Conservation (phyloP, 2,329 filamentous ascomycete genomes). For the Purpureocillium lavendulum region DNA sequence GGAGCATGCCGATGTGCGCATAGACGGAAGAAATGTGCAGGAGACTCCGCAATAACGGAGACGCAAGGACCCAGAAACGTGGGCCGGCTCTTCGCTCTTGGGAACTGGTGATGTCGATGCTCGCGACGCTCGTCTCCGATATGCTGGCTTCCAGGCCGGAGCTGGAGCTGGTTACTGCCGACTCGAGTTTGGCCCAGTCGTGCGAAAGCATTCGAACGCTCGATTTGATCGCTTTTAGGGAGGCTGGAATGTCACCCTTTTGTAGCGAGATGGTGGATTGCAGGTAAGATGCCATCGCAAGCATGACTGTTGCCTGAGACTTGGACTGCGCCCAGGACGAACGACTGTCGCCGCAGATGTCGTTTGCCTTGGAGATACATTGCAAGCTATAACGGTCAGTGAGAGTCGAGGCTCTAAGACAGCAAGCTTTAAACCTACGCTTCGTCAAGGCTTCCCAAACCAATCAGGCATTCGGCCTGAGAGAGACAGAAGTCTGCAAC, state of each 20-base stretch:
- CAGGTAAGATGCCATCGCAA: slow-evolving; percentile 36
- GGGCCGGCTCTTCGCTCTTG: slow-evolving; percentile 31
- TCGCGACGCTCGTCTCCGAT: slow-evolving; percentile 18
- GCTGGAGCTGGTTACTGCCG: slow-evolving; percentile 9
- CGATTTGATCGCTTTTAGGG: slow-evolving; percentile 48
- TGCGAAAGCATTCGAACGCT: slow-evolving; percentile 47
- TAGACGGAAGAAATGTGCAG: slow-evolving; percentile 70
- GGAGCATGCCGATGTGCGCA: slow-evolving; percentile 75
- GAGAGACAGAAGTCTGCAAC: slow-evolving; percentile 55
- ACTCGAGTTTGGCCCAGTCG: slow-evolving; percentile 46
- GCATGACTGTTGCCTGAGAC: slow-evolving; percentile 20
- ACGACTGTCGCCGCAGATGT: slow-evolving; percentile 20
- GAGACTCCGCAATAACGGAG: slow-evolving; percentile 63
- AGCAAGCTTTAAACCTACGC: slow-evolving; percentile 29
- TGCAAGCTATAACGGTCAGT: slow-evolving; percentile 12
- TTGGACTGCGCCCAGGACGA: slow-evolving; percentile 25
- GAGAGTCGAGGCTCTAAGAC: background rate
- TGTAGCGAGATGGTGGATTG: slow-evolving; percentile 59
- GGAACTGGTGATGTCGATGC: slow-evolving; percentile 13
- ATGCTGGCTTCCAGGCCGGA: slow-evolving; percentile 17
- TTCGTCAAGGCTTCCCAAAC: slow-evolving; percentile 56
- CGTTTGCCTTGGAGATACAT: slow-evolving; percentile 30
- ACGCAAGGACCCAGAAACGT: slow-evolving; percentile 72
- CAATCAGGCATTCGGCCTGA: slow-evolving; percentile 66
- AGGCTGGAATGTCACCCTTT: slow-evolving; percentile 48